Conservation (phyloP, 2,329 filamentous ascomycete species). For the Aureobasidium lini region DNA sequence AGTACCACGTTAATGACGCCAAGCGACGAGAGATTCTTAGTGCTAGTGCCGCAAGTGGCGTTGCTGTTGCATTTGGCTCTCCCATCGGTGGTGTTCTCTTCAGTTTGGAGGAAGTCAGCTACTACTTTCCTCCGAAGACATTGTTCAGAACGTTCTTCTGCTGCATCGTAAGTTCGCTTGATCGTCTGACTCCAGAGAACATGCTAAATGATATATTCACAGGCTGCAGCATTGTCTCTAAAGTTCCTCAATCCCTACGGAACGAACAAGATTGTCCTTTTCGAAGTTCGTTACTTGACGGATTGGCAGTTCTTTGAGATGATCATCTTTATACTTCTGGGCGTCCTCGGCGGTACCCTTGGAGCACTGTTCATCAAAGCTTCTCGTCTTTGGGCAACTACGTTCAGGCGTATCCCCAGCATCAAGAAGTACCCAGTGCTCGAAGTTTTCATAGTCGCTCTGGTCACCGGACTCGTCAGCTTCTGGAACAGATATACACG, state of each 20-base stretch:
- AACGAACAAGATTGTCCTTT: conserved; percentile 92
- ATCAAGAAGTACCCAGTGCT: conserved; percentile 81
- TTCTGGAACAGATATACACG: conserved; percentile 94
- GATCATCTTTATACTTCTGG: conserved; percentile 74
- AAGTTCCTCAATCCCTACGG: conserved; percentile 96
- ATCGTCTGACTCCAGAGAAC: not conserved
- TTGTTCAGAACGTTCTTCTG: conserved; percentile 97
- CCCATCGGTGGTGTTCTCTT: conserved; percentile 87
- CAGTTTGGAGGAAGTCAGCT: conserved; percentile 88
- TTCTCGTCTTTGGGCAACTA: conserved; percentile 79
- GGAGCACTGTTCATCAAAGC: conserved; percentile 97
- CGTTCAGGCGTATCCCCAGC: conserved; percentile 69
- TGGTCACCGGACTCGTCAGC: conserved; percentile 74
- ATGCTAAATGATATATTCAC: not conserved
- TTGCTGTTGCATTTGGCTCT: conserved; percentile 89
- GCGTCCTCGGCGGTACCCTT: conserved; percentile 71
- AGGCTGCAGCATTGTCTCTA: conserved; percentile 71
- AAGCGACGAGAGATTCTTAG: conserved; percentile 93
- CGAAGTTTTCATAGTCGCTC: conserved; percentile 80
- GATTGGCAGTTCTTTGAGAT: conserved; percentile 97
- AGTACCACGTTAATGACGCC: conserved; percentile 89
- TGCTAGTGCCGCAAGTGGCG: conserved; percentile 82
- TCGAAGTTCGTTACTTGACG: conserved; percentile 80
- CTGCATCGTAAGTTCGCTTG: conserved; percentile 60
- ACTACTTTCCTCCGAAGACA: conserved; percentile 96